Conservation (phyloP, 179 eudicot species). For the Actinidia chinensis region DNA sequence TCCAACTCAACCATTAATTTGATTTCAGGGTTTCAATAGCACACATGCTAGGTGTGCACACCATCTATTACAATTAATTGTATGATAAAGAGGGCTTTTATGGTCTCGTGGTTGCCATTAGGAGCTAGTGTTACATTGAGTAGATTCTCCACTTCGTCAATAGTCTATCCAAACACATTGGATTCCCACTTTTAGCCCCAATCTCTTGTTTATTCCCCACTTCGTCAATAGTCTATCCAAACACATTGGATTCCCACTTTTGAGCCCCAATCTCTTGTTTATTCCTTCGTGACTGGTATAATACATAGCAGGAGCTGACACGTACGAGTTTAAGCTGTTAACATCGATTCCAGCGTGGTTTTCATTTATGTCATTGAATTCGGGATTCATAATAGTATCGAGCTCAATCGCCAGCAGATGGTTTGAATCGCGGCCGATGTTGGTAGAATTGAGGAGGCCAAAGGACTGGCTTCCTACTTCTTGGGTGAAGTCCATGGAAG, state of each 20-base stretch:
- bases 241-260: background rate
- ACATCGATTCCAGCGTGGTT: conserved; percentile 47
- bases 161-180: conserved; percentile 6
- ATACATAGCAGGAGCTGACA: background rate
- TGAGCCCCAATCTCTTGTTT: background rate
- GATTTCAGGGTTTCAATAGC: no score
- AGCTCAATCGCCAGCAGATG: conserved; percentile 38
- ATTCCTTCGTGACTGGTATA: background rate
- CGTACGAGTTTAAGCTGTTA: background rate
- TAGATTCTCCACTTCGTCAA: background rate
- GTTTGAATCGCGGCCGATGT: conserved; percentile 18
- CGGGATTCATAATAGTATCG: conserved; percentile 23
- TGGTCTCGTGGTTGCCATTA: background rate
- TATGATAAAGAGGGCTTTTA: background rate
- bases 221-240: conserved; percentile 1
- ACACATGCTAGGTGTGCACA: no score
- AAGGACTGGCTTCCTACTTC: conserved; percentile 21
- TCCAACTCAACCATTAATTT: no score
- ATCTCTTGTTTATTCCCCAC: background rate
- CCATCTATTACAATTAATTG: no score
- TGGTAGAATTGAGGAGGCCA: conserved; percentile 34
- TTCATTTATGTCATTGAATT: conserved; percentile 21
- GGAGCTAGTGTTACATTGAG: conserved; percentile 12
- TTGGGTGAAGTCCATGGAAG: conserved; percentile 21
- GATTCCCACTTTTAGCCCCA: background rate